Evolutionary conservation across 495 filamentous ascomycete genomes (phyloP).

Genomic region (Usnea hakonensis): DNA sequence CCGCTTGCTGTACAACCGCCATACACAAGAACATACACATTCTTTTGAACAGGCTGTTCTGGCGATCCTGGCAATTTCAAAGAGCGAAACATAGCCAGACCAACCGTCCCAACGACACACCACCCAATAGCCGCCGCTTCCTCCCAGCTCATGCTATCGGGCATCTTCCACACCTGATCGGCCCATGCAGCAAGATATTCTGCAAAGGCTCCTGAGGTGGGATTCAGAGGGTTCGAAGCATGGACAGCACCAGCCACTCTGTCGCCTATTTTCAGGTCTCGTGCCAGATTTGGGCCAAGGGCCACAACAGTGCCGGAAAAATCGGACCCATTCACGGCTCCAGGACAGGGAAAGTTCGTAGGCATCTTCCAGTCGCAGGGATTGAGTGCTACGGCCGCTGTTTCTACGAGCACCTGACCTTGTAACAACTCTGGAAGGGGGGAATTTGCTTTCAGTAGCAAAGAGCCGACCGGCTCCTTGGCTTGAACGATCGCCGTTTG

Average conservation of each 20-base stretch:
- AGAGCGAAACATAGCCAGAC: constrained; percentile 22
- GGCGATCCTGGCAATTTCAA: constrained; percentile 16
- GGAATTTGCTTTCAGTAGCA: too few relatives aligned
- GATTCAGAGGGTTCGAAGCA: constrained; percentile 28
- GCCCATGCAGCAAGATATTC: constrained; percentile 27
- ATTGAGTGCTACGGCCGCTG: constrained; percentile 37
- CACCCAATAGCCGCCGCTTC: constrained; percentile 26
- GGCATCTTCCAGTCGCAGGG: constrained; percentile 37
- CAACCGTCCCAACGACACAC: constrained; percentile 25
- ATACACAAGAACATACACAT: constrained; percentile 35
- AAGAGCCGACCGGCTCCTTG: too few relatives aligned
- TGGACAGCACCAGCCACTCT: constrained; percentile 33
- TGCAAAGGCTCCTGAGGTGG: constrained; percentile 32
- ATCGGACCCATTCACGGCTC: constrained; percentile 34
- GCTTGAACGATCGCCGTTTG: too few relatives aligned
- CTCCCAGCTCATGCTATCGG: constrained; percentile 21
- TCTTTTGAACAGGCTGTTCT: not conserved
- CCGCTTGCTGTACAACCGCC: constrained; percentile 42
- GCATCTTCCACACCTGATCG: constrained; percentile 26
- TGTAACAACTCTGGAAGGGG: constrained; percentile 12
- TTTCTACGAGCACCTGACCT: constrained; percentile 20
- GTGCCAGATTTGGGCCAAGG: constrained; percentile 23
- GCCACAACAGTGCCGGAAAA: constrained; percentile 35
- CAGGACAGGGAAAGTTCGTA: constrained; percentile 23
- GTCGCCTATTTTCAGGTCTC: constrained; percentile 27